Base-by-base conservation (phyloP, 1,139 yeast genomes). In the Debaryomyces sp. region DNA sequence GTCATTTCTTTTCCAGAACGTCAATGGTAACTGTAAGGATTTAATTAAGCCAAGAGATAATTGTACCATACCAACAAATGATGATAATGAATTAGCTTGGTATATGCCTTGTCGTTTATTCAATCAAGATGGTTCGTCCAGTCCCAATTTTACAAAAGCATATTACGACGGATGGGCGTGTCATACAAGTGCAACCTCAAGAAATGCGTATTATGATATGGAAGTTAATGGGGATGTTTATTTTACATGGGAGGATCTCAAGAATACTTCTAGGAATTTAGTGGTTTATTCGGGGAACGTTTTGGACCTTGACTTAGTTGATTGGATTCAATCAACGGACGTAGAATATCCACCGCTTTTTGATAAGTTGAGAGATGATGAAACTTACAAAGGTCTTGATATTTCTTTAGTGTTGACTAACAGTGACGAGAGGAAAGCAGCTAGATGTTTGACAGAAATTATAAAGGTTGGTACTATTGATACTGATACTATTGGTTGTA, bases 401-500 rank as follows among this genome's bases (percentile, higher is more conserved):
- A 78, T 94, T 32, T 88, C 97, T 0, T 74, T 90, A 52, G 75
- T 87, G 13, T 77, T 92, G 63, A 81, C 96, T 4, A 83, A 82
- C 50, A 79, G 88, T 17, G 72, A 73, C 22, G 91, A 89, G 57
- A 80, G 91, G 51, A 79, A 80, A 58, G 82, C 85, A 7, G 95
- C 95, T 13, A 81, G 85, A 60, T 94, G 99, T 68, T 73, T 94
- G 47, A 75, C 87, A n/a, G 98, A 94, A 67, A 87, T 89, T 49
- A 76, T 89, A 49, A 89, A 87, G 68, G 96, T 92, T 21, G 99
- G 99, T 22, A 84, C 82, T 42, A 82, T 94, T 48, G 98, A 94
- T 64, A 83, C 95, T 1, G 91, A 89, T 48, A 84, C 96, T 10
- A 84, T 94, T 61, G 99, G 99, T n/a, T 94, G 99, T 70, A 85